Evolutionary conservation across 202 grass and related monocot genomes (phyloP).

Genomic region (Setaria italica): DNA sequence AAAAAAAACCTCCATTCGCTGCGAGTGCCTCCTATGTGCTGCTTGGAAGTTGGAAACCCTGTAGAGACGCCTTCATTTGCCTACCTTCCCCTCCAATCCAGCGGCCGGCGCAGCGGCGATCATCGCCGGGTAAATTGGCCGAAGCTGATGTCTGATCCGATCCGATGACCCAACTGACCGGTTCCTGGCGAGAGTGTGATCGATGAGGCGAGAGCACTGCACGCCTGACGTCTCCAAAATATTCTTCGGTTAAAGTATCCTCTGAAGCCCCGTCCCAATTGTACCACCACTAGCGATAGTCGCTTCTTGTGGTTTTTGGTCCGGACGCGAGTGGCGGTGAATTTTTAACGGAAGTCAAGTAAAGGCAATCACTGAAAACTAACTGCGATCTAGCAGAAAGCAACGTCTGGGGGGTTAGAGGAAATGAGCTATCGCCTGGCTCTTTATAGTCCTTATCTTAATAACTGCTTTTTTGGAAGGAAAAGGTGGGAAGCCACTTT

Average conservation of each 20-base stretch:
- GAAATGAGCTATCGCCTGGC: constrained; percentile 28
- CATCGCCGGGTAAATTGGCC: constrained; percentile 25
- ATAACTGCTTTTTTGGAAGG: constrained; percentile 31
- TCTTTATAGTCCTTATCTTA: background rate
- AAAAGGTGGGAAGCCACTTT: background rate
- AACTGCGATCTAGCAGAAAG: constrained; percentile 63
- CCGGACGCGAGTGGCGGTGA: background rate
- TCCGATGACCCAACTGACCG: constrained; percentile 17
- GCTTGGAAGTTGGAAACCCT: background rate
- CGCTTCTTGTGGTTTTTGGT: background rate
- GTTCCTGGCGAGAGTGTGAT: background rate
- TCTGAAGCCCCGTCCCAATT: background rate
- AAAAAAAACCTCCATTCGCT: constrained; percentile 27
- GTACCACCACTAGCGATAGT: background rate
- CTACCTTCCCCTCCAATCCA: constrained; percentile 52
- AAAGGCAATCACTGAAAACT: constrained; percentile 66
- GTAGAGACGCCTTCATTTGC: constrained; percentile 48
- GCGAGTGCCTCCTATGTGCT: constrained; percentile 12
- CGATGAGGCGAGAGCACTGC: background rate
- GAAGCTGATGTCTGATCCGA: constrained; percentile 38
- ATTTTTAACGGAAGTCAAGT: constrained; percentile 56
- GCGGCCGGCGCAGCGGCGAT: background rate
- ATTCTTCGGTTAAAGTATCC: constrained; percentile 4
- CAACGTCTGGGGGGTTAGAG: constrained; percentile 30
- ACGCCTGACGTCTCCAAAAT: background rate